A percentile compares a stretch with the other conserved stretches of the same genome.
phyloP scores from a whole-genome alignment of 2,329 filamentous ascomycete genomes.

The Arthroderma uncinatum region DNA sequence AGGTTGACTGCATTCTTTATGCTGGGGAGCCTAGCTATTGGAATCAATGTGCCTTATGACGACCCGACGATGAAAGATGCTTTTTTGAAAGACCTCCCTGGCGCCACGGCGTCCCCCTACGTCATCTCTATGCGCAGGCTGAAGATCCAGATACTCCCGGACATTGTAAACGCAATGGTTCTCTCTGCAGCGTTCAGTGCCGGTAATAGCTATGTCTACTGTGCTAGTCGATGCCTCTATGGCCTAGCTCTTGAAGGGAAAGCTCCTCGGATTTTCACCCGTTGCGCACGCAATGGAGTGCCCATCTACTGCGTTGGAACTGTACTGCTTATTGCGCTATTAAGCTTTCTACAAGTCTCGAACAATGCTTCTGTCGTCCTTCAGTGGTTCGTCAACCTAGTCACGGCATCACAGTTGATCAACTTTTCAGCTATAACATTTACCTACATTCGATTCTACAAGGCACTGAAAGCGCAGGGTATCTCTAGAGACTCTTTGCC shows the following conservation, averaged over 20 bases:
- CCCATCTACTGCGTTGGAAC: conserved; percentile 61
- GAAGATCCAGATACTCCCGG: conserved; percentile 51
- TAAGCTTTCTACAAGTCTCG: conserved; percentile 64
- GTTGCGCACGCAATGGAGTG: conserved; percentile 54
- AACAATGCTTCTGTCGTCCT: conserved; percentile 55
- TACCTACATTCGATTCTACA: conserved; percentile 38
- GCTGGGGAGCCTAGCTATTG: conserved; percentile 59
- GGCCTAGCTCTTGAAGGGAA: conserved; percentile 59
- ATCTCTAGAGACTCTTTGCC: conserved; percentile 27
- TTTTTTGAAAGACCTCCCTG: conserved; percentile 48
- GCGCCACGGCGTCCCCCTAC: conserved; percentile 63
- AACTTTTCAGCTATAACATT: conserved; percentile 38
- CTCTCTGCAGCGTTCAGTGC: conserved; percentile 58
- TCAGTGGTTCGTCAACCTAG: conserved; percentile 39
- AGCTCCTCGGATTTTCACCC: conserved; percentile 55
- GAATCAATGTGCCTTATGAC: conserved; percentile 60
- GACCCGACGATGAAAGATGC: conserved; percentile 51
- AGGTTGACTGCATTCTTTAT: conserved; percentile 66
- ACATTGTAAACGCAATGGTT: conserved; percentile 63
- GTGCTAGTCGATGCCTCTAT: conserved; percentile 56
- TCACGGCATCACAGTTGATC: conserved; percentile 34
- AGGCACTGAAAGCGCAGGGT: conserved; percentile 32
- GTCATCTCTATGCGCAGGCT: conserved; percentile 55
- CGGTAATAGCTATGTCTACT: conserved; percentile 58
- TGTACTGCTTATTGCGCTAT: conserved; percentile 55